These are phyloP conservation scores for Dictyostelium intermedium DNA, from an alignment of 78 protist genomes.

Conservation along the genomic window DNA sequence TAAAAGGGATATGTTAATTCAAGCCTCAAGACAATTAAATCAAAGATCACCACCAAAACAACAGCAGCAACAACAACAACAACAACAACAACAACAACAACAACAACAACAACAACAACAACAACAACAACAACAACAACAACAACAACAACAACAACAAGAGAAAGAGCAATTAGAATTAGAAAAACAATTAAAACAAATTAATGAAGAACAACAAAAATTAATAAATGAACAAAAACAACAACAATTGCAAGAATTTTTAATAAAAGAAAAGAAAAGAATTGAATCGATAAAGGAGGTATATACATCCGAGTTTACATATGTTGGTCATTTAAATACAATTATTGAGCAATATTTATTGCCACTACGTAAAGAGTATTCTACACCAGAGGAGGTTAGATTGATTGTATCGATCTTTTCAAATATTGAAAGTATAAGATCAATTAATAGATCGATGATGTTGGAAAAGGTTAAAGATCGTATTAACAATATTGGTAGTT, in stretches of 20 bases:
- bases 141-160: background rate
- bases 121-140: background rate
- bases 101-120: background rate
- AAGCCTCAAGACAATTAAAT: conserved; percentile 11
- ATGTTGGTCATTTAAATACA: conserved; percentile 39
- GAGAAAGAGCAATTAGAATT: background rate
- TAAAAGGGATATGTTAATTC: conserved; percentile 55
- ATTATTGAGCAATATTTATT: conserved; percentile 47
- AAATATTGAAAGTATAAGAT: conserved; percentile 46
- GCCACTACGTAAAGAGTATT: conserved; percentile 37
- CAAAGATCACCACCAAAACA: background rate
- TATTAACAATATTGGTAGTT: background rate
- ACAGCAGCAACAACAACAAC: background rate
- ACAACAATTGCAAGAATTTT: background rate
- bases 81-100: background rate
- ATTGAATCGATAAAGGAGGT: conserved; percentile 59
- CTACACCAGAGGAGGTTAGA: conserved; percentile 65
- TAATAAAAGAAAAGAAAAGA: conserved; percentile 46
- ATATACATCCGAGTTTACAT: conserved; percentile 24
- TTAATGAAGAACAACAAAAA: background rate
- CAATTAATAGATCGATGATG: background rate
- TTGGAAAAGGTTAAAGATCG: background rate
- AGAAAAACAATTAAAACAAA: background rate
- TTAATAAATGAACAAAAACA: background rate
- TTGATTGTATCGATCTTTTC: conserved; percentile 61